Evolutionary conservation across 2,329 filamentous ascomycete genomes (phyloP).

Genomic region (Diaporthe vexans): DNA sequence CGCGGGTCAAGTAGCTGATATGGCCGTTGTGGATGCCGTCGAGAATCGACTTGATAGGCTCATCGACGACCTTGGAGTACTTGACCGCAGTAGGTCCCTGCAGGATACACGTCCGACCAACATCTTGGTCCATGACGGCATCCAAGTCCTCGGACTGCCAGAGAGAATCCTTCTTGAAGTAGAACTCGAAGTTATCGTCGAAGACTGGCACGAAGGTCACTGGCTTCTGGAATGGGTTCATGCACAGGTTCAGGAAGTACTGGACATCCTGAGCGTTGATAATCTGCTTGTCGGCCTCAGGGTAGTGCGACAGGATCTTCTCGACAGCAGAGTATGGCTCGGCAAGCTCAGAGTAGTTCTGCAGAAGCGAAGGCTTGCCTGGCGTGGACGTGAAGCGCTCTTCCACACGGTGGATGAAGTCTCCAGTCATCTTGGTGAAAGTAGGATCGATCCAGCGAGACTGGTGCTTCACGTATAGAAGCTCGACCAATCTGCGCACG

Average conservation of each 20-base stretch:
- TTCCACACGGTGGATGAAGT: conserved; percentile 97
- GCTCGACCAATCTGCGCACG: conserved; percentile 86
- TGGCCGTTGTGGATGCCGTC: conserved; percentile 91
- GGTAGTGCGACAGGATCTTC: conserved; percentile 84
- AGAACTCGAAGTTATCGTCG: conserved; percentile 98
- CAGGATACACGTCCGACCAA: conserved; percentile 94
- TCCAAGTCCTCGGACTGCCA: conserved; percentile 99
- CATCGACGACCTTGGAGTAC: conserved; percentile 90
- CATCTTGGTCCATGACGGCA: conserved; percentile 95
- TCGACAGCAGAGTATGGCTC: conserved; percentile 85
- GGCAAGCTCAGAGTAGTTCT: conserved; percentile 90
- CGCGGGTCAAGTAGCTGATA: conserved; percentile 82
- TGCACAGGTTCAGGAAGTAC: conserved; percentile 93
- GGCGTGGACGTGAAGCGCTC: conserved; percentile 87
- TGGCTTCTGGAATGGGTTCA: conserved; percentile 93
- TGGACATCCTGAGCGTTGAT: conserved; percentile 99
- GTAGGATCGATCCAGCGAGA: conserved; percentile 92
- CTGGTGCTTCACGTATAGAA: conserved; percentile 94
- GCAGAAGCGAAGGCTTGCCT: conserved; percentile 84
- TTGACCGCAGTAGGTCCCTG: conserved; percentile 94
- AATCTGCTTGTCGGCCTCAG: conserved; percentile 88
- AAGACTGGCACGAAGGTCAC: conserved; percentile 96
- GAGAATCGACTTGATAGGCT: conserved; percentile 95
- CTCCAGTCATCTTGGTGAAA: conserved; percentile 85
- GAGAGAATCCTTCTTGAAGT: conserved; percentile 99